Percentiles rank a stretch among this genome's conserved stretches.
Conservation (phyloP, 2,329 filamentous ascomycete genomes). For the Drechslera avenae region DNA sequence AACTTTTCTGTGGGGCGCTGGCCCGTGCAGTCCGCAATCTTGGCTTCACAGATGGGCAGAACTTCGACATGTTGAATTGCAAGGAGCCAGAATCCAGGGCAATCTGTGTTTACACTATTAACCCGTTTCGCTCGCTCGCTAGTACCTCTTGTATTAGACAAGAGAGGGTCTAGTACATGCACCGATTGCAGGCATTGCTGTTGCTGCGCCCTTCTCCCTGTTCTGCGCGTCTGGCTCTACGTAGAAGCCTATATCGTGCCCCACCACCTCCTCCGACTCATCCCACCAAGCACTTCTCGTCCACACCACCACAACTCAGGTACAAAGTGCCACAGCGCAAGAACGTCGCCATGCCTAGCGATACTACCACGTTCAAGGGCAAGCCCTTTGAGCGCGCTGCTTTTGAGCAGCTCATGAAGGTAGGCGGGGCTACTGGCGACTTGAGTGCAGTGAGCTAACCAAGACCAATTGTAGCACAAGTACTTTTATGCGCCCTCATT, state of each 20-base stretch:
- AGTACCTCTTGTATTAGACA: constrained; percentile 28
- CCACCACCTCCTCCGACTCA: constrained; percentile 34
- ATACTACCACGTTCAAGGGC: constrained; percentile 68
- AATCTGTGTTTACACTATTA: constrained; percentile 30
- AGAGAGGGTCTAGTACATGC: constrained; percentile 41
- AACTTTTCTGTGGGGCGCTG: constrained; percentile 25
- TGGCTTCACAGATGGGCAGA: constrained; percentile 8
- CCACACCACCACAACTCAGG: constrained; percentile 36
- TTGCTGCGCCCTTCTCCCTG: constrained; percentile 46
- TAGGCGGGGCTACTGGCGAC: constrained; percentile 60
- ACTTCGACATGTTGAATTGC: constrained; percentile 4
- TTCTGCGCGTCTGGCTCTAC: constrained; percentile 31
- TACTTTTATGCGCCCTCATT: constrained; percentile 92
- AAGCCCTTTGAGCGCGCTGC: constrained; percentile 82
- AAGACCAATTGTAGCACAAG: constrained; percentile 34
- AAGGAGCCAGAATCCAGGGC: constrained; percentile 11
- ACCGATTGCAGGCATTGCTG: constrained; percentile 46
- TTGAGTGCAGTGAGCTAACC: constrained; percentile 29
- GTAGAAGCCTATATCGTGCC: constrained; percentile 38
- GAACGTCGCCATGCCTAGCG: constrained; percentile 37
- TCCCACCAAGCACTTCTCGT: constrained; percentile 45
- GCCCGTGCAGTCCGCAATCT: constrained; percentile 14
- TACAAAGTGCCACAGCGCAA: constrained; percentile 39
- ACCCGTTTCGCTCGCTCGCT: constrained; percentile 19
- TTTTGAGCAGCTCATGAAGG: constrained; percentile 84